Conservation (phyloP, 106 monocot species). For the Platanthera zijinensis region DNA sequence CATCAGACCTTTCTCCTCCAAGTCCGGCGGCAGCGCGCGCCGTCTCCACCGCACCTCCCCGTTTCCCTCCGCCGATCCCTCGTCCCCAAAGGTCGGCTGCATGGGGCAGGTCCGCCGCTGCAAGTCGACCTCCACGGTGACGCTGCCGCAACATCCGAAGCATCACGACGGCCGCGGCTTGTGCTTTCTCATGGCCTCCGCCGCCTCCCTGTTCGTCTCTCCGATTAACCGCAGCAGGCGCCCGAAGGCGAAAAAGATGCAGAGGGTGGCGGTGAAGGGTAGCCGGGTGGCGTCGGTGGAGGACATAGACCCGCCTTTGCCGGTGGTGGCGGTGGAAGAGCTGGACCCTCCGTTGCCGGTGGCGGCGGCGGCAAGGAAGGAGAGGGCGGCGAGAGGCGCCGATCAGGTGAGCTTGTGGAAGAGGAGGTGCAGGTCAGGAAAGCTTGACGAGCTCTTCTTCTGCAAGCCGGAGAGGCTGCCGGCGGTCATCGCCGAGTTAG, state of each 20-base stretch:
- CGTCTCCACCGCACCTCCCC: too few species aligned
- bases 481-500: too few species aligned
- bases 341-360: neutral
- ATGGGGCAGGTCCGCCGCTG: slow-evolving; percentile 28
- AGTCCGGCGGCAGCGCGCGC: too few species aligned
- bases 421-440: slow-evolving; percentile 14
- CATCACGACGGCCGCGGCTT: neutral
- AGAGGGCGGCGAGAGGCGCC: neutral
- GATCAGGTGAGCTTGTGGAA: slow-evolving; percentile 16
- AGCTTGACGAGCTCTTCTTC: too few species aligned
- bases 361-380: neutral
- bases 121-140: neutral
- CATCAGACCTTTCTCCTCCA: too few species aligned
- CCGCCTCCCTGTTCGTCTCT: neutral
- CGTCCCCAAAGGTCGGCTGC: slow-evolving; percentile 29
- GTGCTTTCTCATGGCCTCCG: neutral
- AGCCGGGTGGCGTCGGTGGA: neutral
- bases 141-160: neutral
- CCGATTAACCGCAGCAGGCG: neutral
- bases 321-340: slow-evolving; percentile 6
- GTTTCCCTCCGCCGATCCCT: neutral
- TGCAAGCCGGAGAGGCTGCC: too few species aligned
- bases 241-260: neutral
- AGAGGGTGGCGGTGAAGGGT: slow-evolving; percentile 1
- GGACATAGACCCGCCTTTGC: slow-evolving; percentile 24